A percentile compares a stretch with the other conserved stretches of the same genome.
Conservation (phyloP, 2,329 filamentous ascomycete genomes). For the Orbilia quercus region DNA sequence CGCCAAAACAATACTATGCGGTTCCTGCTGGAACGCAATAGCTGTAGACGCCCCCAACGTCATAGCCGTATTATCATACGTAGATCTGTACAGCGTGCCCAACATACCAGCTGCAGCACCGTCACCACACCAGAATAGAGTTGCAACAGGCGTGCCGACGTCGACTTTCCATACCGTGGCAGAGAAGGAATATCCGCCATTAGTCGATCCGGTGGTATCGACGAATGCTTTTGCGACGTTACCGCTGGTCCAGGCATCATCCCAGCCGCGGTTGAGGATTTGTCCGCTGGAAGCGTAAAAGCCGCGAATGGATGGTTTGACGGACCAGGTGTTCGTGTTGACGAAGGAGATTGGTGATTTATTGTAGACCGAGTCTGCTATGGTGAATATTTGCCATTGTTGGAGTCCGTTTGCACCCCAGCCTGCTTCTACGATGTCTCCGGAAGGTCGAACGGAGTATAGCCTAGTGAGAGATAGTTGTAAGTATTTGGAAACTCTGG, state of each 20-base stretch:
- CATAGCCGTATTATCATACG: conserved; percentile 8
- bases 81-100: conserved; percentile 20
- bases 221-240: conserved; percentile 11
- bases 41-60: conserved; percentile 14
- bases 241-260: conserved; percentile 23
- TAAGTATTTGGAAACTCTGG: too few species aligned
- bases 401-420: conserved; percentile 24
- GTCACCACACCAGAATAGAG: conserved; percentile 39
- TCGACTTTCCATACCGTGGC: conserved; percentile 31
- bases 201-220: conserved; percentile 9
- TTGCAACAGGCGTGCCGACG: conserved; percentile 10
- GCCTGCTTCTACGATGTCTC: conserved; percentile 11
- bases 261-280: conserved; percentile 24
- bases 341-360: conserved; percentile 34
- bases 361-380: conserved; percentile 4
- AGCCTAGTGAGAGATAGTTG: conserved; percentile 10
- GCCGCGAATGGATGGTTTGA: conserved; percentile 14
- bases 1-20: conserved; percentile 30
- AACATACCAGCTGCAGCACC: conserved; percentile 19
- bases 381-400: conserved; percentile 9
- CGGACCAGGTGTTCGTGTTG: conserved; percentile 37
- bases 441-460: conserved; percentile 18
- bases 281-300: conserved; percentile 14
- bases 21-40: conserved; percentile 26
- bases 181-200: conserved; percentile 34